Evolutionary conservation across 1,284 basidiomycete species (phyloP).

Genomic region (Ceratobasidium sp.): DNA sequence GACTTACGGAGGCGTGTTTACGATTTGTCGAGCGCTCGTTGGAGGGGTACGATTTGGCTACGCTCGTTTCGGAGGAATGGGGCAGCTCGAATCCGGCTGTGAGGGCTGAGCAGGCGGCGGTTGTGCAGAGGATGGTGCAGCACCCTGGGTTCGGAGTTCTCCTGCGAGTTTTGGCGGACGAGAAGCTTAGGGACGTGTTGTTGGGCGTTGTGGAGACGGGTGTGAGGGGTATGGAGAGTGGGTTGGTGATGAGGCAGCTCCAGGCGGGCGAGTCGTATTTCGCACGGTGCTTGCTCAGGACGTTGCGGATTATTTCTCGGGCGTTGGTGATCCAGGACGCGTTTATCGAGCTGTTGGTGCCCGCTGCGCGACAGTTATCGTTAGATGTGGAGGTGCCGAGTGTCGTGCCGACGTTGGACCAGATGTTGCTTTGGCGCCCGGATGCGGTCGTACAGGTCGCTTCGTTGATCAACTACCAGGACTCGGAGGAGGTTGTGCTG

Average conservation of each 20-base stretch:
- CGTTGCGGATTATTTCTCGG: conserved; percentile 86
- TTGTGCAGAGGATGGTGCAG: conserved; percentile 49
- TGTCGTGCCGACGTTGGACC: conserved; percentile 72
- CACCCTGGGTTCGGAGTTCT: conserved; percentile 94
- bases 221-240: conserved; percentile 78
- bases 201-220: conserved; percentile 83
- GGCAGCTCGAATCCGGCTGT: conserved; percentile 26
- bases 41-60: conserved; percentile 81
- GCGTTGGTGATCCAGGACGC: conserved; percentile 89
- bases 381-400: conserved; percentile 74
- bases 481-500: conserved; percentile 80
- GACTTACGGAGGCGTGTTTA: conserved; percentile 86
- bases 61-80: conserved; percentile 53
- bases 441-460: conserved; percentile 87
- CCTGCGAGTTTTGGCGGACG: conserved; percentile 77
- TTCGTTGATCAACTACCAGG: conserved; percentile 79
- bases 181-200: conserved; percentile 77
- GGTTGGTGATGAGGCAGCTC: no score
- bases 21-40: conserved; percentile 88
- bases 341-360: conserved; percentile 90
- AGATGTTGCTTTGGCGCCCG: conserved; percentile 81
- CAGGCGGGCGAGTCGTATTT: conserved; percentile 65
- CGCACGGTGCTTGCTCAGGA: conserved; percentile 83
- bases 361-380: conserved; percentile 54
- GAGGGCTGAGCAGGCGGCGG: conserved; percentile 30